These are phyloP conservation scores for Podila verticillata DNA, from an alignment of 192 early-diverging fungal species.

Conservation along the genomic window DNA sequence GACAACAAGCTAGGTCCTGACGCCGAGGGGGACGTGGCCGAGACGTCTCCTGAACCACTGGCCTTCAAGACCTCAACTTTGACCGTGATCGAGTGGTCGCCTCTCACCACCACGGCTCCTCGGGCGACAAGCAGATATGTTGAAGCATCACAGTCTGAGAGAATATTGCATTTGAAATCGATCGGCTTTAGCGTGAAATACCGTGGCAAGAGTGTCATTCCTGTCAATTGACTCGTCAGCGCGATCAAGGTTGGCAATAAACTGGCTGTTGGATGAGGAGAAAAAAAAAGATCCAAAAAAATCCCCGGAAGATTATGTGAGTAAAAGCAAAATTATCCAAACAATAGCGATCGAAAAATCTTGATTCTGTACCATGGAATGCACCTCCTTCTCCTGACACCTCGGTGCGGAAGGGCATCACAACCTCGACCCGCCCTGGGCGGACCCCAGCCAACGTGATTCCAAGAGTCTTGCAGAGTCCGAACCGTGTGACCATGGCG, in stretches of 20 bases:
- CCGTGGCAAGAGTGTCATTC: constrained; percentile 38
- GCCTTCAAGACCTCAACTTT: constrained; percentile 46
- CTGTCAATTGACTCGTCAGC: constrained; percentile 44
- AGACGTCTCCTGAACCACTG: constrained; percentile 31
- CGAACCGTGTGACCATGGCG: constrained; percentile 38
- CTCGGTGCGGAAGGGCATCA: constrained; percentile 44
- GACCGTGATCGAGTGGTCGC: constrained; percentile 45
- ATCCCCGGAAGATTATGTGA: not conserved
- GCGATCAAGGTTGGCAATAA: constrained; percentile 42
- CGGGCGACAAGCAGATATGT: constrained; percentile 36
- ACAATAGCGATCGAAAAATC: not conserved
- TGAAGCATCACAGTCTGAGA: constrained; percentile 42
- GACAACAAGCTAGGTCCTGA: constrained; percentile 14
- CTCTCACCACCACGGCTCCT: constrained; percentile 37
- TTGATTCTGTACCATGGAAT: constrained; percentile 28
- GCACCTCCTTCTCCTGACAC: constrained; percentile 49
- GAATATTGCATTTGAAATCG: constrained; percentile 51
- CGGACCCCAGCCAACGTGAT: constrained; percentile 33
- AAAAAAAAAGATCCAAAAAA: not conserved
- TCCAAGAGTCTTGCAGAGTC: constrained; percentile 31
- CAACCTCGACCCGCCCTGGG: constrained; percentile 38
- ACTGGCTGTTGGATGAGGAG: constrained; percentile 13
- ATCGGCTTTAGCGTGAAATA: constrained; percentile 51
- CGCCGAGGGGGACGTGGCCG: constrained; percentile 3
- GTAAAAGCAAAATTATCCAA: not conserved